Base-by-base conservation (phyloP, 345 rosid species). In the Salix caprea region DNA sequence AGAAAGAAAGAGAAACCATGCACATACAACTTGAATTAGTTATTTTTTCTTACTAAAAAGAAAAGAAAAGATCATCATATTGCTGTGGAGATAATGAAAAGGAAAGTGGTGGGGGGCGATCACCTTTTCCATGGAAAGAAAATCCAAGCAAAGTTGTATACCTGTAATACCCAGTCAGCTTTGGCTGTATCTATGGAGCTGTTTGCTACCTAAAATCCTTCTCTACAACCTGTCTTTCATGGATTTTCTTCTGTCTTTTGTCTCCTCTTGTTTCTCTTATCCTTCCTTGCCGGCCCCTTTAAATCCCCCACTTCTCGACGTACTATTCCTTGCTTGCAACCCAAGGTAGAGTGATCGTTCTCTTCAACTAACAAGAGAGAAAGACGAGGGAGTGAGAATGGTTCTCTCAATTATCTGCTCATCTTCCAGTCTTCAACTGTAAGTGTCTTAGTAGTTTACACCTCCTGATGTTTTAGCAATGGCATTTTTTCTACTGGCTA, bases 141-240 rank as follows among this genome's bases (percentile, higher is more conserved):
- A 78, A 74, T 74, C 85, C 83, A 80, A 79, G 76, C 5, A 12
- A 58, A 34, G 75, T 12, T 64, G n/a, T n/a, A n/a, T n/a, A 56
- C 83, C 84, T 80, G 84, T 69, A 80, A 82, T 77, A 72, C 84
- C 84, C 77, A 82, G 67, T 84, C 75, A 73, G 37, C 76, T 78
- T 73, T 85, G 84, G 85, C 85, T 77, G 44, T 75, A 72, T 85
- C 36, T 37, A 18, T 75, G 73, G 74, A 85, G 73, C 74, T 50
- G 60, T 75, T 48, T 73, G 77, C 46, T 72, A 44, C 72, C 50
- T 21, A 54, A 4, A 74, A 28, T 50, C 52, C 67, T 74, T 84
- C 75, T 67, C 70, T 52, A 24, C 46, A 8, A 75, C 66, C 40
- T 58, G 36, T 76, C 42, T 30, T 44, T 52, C 61, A 32, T 58